Percentiles rank a stretch among this genome's conserved stretches.
Evolutionary conservation across 1,284 basidiomycete genomes (phyloP).

Genomic region (Fomitopsis betulina): DNA sequence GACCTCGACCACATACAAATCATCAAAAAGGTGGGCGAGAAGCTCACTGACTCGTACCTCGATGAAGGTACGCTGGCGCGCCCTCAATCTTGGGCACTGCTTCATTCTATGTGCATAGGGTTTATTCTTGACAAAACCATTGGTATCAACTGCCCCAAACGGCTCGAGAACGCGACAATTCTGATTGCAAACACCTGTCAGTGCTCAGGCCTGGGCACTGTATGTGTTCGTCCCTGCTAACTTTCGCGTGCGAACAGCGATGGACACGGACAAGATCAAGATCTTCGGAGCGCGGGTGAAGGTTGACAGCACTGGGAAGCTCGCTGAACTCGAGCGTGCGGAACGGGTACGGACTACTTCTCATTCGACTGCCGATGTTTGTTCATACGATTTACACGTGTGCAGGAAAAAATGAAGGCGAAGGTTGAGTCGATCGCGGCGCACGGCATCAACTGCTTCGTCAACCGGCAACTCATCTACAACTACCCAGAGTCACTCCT

Average conservation of each 20-base stretch:
- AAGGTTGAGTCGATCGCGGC: conserved; percentile 95
- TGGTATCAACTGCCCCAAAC: conserved; percentile 92
- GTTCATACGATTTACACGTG: background rate
- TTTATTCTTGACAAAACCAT: conserved; percentile 99
- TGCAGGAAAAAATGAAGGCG: conserved; percentile 96
- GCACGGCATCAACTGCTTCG: conserved; percentile 97
- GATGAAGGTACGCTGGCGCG: conserved; percentile 73
- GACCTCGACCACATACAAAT: conserved; percentile 99
- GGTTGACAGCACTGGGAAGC: conserved; percentile 93
- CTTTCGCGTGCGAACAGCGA: conserved; percentile 50
- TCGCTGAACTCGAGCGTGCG: conserved; percentile 96
- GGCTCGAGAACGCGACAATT: conserved; percentile 94
- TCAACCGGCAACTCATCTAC: conserved; percentile 99
- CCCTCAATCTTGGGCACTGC: background rate
- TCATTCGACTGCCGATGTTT: background rate
- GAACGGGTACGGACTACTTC: conserved; percentile 57
- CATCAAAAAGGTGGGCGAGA: conserved; percentile 99
- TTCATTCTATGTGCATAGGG: conserved; percentile 41
- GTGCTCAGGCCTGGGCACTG: conserved; percentile 23
- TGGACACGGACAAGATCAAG: conserved; percentile 99
- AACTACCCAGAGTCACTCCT: conserved; percentile 98
- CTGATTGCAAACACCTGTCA: conserved; percentile 95
- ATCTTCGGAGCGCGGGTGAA: conserved; percentile 96
- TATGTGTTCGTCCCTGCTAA: background rate
- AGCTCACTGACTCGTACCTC: conserved; percentile 97